Evolutionary conservation across 2,329 filamentous ascomycete genomes (phyloP).

Genomic region (Fusarium marasasianum): DNA sequence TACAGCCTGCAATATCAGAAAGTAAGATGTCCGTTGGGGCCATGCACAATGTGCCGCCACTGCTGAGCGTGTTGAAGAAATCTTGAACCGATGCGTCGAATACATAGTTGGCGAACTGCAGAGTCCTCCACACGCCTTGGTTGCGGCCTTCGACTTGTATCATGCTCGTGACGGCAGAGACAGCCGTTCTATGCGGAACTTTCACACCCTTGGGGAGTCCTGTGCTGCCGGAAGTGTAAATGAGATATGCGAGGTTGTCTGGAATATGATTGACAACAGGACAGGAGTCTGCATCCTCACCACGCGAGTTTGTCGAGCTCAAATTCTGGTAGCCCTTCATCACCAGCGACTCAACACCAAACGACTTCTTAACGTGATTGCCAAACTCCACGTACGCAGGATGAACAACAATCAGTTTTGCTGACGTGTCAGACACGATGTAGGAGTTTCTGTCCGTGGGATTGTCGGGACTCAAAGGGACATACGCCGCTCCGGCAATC

Average conservation of each 20-base stretch:
- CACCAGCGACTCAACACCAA: not conserved
- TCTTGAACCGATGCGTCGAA: not conserved
- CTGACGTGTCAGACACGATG: conserved; percentile 25
- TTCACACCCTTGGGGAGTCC: not conserved
- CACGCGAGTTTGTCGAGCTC: not conserved
- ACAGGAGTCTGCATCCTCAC: not conserved
- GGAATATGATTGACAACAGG: not conserved
- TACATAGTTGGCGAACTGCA: not conserved
- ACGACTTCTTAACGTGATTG: not conserved
- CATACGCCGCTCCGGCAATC: conserved; percentile 30
- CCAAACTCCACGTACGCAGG: not conserved
- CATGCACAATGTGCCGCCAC: not conserved
- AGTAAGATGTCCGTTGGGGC: not conserved
- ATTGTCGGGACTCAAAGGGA: conserved; percentile 37
- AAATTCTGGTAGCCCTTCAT: not conserved
- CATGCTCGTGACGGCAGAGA: not conserved
- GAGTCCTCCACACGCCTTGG: not conserved
- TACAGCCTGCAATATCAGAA: not conserved
- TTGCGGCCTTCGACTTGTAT: not conserved
- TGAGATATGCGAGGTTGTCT: not conserved
- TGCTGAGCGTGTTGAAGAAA: not conserved
- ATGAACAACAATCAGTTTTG: conserved; percentile 18
- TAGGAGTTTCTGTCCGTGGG: conserved; percentile 27
- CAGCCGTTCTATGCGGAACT: not conserved
- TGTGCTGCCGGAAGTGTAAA: not conserved